These are phyloP conservation scores for Aureobasidium vineae DNA, from an alignment of 2,329 filamentous ascomycete species.

Conservation along the genomic window DNA sequence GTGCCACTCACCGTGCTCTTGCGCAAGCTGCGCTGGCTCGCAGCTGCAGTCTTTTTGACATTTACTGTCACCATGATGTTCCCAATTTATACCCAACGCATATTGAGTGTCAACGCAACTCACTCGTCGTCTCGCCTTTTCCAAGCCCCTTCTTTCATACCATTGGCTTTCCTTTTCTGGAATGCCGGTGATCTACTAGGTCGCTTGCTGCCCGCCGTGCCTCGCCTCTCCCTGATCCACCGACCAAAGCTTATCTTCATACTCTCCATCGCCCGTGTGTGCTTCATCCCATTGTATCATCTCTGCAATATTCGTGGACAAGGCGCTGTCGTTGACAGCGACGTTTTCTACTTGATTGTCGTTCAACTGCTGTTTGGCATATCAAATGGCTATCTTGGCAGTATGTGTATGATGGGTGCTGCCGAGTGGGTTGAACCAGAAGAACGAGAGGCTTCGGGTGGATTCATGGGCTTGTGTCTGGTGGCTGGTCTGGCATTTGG, in stretches of 20 bases:
- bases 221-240: slow-evolving; percentile 57
- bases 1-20: slow-evolving; percentile 66
- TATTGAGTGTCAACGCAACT: slow-evolving; percentile 45
- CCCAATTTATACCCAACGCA: slow-evolving; percentile 75
- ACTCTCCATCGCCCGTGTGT: slow-evolving; percentile 62
- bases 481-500: slow-evolving; percentile 78
- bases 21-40: slow-evolving; percentile 73
- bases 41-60: slow-evolving; percentile 73
- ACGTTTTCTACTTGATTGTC: slow-evolving; percentile 81
- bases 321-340: slow-evolving; percentile 72
- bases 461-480: slow-evolving; percentile 92
- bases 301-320: slow-evolving; percentile 82
- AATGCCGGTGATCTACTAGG: slow-evolving; percentile 83
- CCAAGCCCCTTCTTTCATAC: slow-evolving; percentile 76
- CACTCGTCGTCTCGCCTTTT: slow-evolving; percentile 58
- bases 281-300: slow-evolving; percentile 80
- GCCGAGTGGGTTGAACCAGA: slow-evolving; percentile 75
- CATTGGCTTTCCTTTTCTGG: slow-evolving; percentile 88
- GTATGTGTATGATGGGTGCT: slow-evolving; percentile 88
- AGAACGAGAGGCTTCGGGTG: slow-evolving; percentile 84
- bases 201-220: slow-evolving; percentile 63
- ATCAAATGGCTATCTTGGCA: slow-evolving; percentile 83
- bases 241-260: slow-evolving; percentile 67
- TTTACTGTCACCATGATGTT: slow-evolving; percentile 91
- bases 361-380: slow-evolving; percentile 83